Evolutionary conservation across 768 basidiomycete genomes (phyloP).

Genomic region (Solioccasus polychromus): DNA sequence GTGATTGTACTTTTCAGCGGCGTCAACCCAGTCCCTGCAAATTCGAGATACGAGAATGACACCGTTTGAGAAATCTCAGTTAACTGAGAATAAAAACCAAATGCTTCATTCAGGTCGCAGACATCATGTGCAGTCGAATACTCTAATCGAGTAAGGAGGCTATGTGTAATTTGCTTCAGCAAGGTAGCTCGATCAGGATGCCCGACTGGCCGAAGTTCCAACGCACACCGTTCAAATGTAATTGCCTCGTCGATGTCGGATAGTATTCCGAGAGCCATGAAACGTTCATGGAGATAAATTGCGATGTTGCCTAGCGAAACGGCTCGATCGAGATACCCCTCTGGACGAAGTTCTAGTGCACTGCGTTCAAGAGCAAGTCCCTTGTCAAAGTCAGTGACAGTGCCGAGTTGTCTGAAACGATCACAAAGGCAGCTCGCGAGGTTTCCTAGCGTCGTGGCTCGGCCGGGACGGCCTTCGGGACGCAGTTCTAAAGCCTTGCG

Average conservation of each 20-base stretch:
- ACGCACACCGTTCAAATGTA: not conserved
- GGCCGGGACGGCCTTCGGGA: not conserved
- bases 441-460: not conserved
- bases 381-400: not conserved
- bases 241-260: slow-evolving; percentile 2
- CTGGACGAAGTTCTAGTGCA: not conserved
- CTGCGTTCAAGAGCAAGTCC: not conserved
- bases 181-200: not conserved
- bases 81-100: slow-evolving; percentile 1
- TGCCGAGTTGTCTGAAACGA: not conserved
- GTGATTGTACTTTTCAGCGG: slow-evolving; percentile 11
- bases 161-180: not conserved
- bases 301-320: not conserved
- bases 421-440: not conserved
- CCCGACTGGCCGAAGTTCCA: not conserved
- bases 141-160: not conserved
- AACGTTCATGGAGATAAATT: not conserved
- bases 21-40: not conserved
- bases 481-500: not conserved
- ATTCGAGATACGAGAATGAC: not conserved
- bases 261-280: not conserved
- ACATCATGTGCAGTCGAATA: not conserved
- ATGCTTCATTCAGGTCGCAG: not conserved
- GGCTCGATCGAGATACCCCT: not conserved
- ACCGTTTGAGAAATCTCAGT: not conserved